These are phyloP conservation scores for Pisolithus thermaeus DNA, from an alignment of 1,284 basidiomycete species.

Conservation along the genomic window DNA sequence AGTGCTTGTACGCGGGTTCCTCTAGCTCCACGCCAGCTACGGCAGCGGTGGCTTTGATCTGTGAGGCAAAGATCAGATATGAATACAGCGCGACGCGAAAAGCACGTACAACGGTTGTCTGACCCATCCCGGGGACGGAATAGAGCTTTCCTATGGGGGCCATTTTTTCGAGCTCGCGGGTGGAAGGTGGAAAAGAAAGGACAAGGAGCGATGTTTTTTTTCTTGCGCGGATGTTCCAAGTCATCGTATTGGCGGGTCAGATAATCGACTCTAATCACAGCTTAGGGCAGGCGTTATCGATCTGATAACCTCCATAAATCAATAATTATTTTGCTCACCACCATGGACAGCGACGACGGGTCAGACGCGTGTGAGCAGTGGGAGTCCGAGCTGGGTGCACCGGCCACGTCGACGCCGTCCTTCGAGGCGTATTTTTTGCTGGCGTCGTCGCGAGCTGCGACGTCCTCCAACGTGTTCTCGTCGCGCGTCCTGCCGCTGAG, in stretches of 20 bases:
- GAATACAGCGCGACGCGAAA: slow-evolving; percentile 1
- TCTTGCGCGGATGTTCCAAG: slow-evolving; percentile 15
- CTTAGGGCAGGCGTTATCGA: slow-evolving; percentile 29
- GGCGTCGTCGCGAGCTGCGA: slow-evolving; percentile 56
- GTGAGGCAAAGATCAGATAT: slow-evolving; percentile 3
- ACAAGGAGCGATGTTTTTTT: background rate
- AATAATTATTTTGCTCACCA: background rate
- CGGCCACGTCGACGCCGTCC: slow-evolving; percentile 34
- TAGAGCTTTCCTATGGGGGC: slow-evolving; percentile 59
- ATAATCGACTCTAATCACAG: slow-evolving; percentile 6
- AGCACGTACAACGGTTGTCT: slow-evolving; percentile 47
- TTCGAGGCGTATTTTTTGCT: slow-evolving; percentile 84
- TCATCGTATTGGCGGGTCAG: slow-evolving; percentile 1
- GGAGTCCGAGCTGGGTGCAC: slow-evolving; percentile 9
- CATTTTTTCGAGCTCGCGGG: slow-evolving; percentile 34
- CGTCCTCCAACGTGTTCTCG: slow-evolving; percentile 75
- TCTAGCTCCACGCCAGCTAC: slow-evolving; percentile 67
- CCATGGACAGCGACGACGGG: slow-evolving; percentile 14
- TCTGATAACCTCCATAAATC: slow-evolving; percentile 14
- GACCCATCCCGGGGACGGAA: slow-evolving; percentile 36
- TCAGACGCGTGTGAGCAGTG: slow-evolving; percentile 16
- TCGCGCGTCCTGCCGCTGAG: slow-evolving; percentile 62
- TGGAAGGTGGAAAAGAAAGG: slow-evolving; percentile 8
- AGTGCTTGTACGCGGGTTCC: slow-evolving; percentile 52
- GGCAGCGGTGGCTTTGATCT: slow-evolving; percentile 74